Base-by-base conservation (phyloP, 805 yeast species). In the Lipomyces starkeyi region DNA sequence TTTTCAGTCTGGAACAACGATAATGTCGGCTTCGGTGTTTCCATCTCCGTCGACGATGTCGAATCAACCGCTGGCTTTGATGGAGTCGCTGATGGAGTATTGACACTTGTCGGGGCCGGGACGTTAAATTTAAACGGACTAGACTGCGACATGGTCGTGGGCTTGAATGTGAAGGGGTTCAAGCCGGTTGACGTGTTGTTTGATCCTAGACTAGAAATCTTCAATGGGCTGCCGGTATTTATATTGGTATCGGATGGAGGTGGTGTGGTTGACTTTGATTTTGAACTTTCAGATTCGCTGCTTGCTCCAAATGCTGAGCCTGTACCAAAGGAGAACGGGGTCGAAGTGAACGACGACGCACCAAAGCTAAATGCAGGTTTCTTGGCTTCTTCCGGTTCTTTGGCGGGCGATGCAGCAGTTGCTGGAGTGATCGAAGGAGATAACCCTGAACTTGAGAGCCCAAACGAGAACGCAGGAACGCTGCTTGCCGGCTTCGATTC, bases 121-220 rank as follows among this genome's bases (percentile, higher is more conserved):
- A 66, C 66, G 37, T 66, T 69, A 37, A 69, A 69, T 37, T 69
- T 66, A 61, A 68, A 68, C 35, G 69, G 63, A 53, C 56, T 53
- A 7, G 56, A 53, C 17, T 25, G 56, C 13, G 56, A 53, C 56
- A 25, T 35, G 8, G 34, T 14, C 34, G 29, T 14, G 5, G 56
- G 34, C n/a, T 53, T 53, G 32, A 53, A 11, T 4, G 29, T 53
- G 20, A 53, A 53, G 7, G 56, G 56, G 9, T 53, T 53, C 34
- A 53, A 14, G 29, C 54, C 61, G 13, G 57, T 58, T 43, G 70
- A 35, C 27, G 52, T 14, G 20, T 61, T 32, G 20, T 27, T 52
- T 7, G 64, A 34, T 14, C 67, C 70, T 27, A 63, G 37, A 57
- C 64, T 63, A 20, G 70, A 25, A 22, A 66, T 63, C 52, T 66